Evolutionary conservation across 345 rosid species (phyloP), one percentile per base, ranked within the genome.

Genomic region (Isatis tinctoria): DNA sequence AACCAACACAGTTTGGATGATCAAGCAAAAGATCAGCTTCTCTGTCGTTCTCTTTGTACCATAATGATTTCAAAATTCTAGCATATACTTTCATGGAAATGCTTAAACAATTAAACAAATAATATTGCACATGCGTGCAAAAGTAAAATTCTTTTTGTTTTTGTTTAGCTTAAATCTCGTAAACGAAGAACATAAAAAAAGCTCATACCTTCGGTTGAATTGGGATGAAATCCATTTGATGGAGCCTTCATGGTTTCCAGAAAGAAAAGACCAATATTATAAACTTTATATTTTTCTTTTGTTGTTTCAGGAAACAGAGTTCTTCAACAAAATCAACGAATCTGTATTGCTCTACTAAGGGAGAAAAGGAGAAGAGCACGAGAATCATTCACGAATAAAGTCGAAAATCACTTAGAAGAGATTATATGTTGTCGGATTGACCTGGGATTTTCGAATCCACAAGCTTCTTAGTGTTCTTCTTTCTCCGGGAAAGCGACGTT

Each of bases 171-270:
- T 33, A 24, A 40, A 72, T 49, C 69, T 14, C 11, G 12, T 22
- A 51, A 66, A 26, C 2, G 36, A 61, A 37, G 6, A 32, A 35
- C 3, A 56, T 64, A 33, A 20, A 49, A 48, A 28, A 43, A 37
- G 18, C 12, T 49, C 10, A 30, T 48, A 79, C 82, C 82, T 70
- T 79, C 79, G 30, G 24, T 17, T n/a, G 82, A 32, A 51, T 3
- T 79, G 53, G 82, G 72, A 66, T 57, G 70, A 41, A 79, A 70
- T n/a, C 79, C 79, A 65, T 69, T 70, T 74, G 79, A 64, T 39
- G 82, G 82, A 79, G 76, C 79, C 6, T 74, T 79, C 82, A 79
- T 79, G 53, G 51, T 36, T 67, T 72, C 28, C 8, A 28, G 3
- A 30, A 45, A 2, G 11, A 10, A 18, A 30, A 12, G 5, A 49